Evolutionary conservation across 176 grass and related monocot species (phyloP).

Genomic region (Carex cristatella): DNA sequence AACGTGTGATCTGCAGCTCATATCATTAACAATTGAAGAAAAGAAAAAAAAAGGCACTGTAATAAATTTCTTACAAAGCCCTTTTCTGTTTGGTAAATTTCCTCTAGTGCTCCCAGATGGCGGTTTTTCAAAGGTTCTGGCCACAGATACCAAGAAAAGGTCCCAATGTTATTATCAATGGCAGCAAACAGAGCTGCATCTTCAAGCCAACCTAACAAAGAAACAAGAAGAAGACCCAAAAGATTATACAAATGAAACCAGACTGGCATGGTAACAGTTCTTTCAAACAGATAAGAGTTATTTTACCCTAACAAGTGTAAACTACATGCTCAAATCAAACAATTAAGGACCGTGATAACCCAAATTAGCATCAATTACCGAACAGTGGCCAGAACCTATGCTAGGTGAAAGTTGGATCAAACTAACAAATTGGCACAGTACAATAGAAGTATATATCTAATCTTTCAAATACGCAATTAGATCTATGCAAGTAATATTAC

Average conservation of each 20-base stretch:
- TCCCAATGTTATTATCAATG: constrained; percentile 58
- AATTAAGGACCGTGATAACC: neutral
- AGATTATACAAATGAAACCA: neutral
- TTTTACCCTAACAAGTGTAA: neutral
- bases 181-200: constrained; percentile 98
- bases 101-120: constrained; percentile 77
- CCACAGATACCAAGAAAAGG: constrained; percentile 79
- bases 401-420: neutral
- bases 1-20: neutral
- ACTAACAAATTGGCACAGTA: neutral
- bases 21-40: neutral
- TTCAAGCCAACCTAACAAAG: constrained; percentile 74
- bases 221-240: neutral
- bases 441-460: neutral
- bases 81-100: constrained; percentile 65
- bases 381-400: neutral
- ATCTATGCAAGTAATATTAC: neutral
- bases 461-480: neutral
- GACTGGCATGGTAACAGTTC: neutral
- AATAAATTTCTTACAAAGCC: constrained; percentile 55
- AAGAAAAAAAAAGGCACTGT: neutral
- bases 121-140: constrained; percentile 95
- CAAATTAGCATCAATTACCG: neutral
- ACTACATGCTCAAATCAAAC: neutral
- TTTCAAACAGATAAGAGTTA: neutral